These are phyloP conservation scores for Cadophora luteo-olivacea DNA, from an alignment of 2,329 filamentous ascomycete species.

Conservation along the genomic window DNA sequence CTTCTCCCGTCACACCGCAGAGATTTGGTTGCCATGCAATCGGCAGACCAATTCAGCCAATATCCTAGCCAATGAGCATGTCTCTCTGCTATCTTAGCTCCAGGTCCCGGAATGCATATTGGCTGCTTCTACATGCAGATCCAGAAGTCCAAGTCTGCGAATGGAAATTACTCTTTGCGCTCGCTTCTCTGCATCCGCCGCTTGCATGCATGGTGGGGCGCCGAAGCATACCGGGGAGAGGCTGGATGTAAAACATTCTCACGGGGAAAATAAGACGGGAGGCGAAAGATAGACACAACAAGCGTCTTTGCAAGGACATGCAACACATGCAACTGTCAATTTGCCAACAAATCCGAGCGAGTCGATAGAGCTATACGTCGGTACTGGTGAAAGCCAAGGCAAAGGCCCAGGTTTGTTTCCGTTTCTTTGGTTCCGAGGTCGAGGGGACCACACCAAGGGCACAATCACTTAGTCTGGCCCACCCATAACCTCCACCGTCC, in stretches of 20 bases:
- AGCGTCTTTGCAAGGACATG: not conserved
- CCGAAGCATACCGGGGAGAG: not conserved
- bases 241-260: not conserved
- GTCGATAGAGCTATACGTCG: constrained; percentile 6
- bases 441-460: not conserved
- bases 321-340: not conserved
- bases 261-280: not conserved
- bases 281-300: constrained; percentile 11
- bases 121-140: constrained; percentile 5
- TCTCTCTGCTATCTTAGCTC: constrained; percentile 2
- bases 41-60: constrained; percentile 6
- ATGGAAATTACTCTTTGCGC: not conserved
- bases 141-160: constrained; percentile 2
- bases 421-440: not conserved
- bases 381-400: not conserved
- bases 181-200: constrained; percentile 2
- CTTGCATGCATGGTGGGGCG: constrained; percentile 12
- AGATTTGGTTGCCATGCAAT: not conserved
- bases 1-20: constrained; percentile 11
- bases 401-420: not conserved
- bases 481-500: not conserved
- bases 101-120: constrained; percentile 11
- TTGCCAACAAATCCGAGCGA: not conserved
- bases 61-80: not conserved
- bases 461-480: not conserved